Base-by-base conservation (phyloP, 1,284 basidiomycete species). In the Trichosporon coremiiforme region DNA sequence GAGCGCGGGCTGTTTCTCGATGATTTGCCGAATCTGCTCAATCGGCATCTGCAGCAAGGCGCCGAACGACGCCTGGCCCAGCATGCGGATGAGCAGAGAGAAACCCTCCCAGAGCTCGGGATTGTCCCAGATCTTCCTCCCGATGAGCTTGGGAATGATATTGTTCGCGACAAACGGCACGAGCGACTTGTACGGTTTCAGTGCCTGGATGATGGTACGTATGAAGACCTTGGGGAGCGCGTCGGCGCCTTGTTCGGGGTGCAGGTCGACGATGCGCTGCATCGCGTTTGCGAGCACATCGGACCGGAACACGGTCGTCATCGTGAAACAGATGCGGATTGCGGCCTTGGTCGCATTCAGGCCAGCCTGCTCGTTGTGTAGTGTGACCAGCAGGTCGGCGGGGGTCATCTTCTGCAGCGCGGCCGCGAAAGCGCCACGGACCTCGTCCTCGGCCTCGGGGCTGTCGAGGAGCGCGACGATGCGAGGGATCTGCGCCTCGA, bases 61-160 rank as follows among this genome's bases (percentile, higher is more conserved):
- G 3, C 91, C 93, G 83, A 95, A 98, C 78, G 90, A 92, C 29
- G 91, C 90, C 0, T 95, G 95, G 0, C 94, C 93, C 66, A 96
- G 95, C 62, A 90, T 88, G 81, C 93, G 96, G 25, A 94, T 94
- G 78, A 95, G 95, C 55, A 91, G 89, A 67, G 98, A 93, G 80
- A 99, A 99, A 0, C 97, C 97, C 80, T 98, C 93, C 97, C 97
- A 99, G 9, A 98, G 85, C n/a, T 91, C 91, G 8, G 91, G 90
- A 76, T 91, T 93, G 68, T 91, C 93, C 97, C 97, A 99, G 69
- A 99, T 93, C 83, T 97, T 95, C 85, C 98, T 98, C 33, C 91
- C 92, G 75, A 99, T 96, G 45, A 99, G 86, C 25, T 95, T 90
- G 9, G 95, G 95, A 65, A 99, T 88, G 50, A 99, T 85, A 10